Conservation (phyloP, 78 protist genomes). For the Dictyostelium purpureum region DNA sequence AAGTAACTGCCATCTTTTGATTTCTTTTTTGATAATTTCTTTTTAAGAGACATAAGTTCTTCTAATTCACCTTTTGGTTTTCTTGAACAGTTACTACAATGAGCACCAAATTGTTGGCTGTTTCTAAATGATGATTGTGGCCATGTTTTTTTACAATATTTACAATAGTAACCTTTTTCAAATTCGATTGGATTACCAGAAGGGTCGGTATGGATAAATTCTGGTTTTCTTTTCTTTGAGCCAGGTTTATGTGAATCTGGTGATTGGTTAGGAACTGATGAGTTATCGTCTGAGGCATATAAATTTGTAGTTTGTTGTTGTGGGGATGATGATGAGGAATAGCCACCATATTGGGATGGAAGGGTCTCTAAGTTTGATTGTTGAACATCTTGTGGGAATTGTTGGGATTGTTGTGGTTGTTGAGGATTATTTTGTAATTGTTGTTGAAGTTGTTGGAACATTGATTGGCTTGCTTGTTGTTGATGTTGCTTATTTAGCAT, state of each 20-base stretch:
- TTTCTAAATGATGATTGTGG: conserved; percentile 72
- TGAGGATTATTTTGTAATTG: conserved; percentile 28
- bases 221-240: conserved; percentile 10
- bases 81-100: conserved; percentile 83
- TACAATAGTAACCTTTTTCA: conserved; percentile 74
- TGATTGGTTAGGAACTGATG: conserved; percentile 22
- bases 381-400: background rate
- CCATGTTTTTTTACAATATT: conserved; percentile 81
- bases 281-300: background rate
- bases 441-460: conserved; percentile 24
- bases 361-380: too few species aligned
- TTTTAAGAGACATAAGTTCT: background rate
- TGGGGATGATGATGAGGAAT: background rate
- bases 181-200: conserved; percentile 15
- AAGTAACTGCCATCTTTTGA: background rate
- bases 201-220: background rate
- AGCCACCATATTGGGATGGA: background rate
- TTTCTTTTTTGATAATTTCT: conserved; percentile 27
- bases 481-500: conserved; percentile 13
- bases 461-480: conserved; percentile 1
- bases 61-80: conserved; percentile 60
- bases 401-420: background rate
- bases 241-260: conserved; percentile 14
- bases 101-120: conserved; percentile 85
- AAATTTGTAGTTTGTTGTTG: background rate